Base-by-base conservation (phyloP, 2,329 filamentous ascomycete species). In the Ascochyta viciae-villosae region DNA sequence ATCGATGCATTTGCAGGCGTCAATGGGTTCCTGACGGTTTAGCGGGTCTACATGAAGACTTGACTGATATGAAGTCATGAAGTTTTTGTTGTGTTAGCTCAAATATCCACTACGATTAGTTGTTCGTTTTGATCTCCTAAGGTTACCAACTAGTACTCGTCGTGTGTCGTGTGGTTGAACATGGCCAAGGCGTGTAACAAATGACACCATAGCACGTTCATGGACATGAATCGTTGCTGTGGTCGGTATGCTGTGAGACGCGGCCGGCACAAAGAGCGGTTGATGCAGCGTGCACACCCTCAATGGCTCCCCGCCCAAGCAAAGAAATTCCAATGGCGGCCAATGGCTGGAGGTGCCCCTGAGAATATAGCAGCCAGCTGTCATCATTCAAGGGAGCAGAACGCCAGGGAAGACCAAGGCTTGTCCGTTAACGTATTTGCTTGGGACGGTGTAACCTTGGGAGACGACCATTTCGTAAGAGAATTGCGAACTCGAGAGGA, bases 391-490 rank as follows among this genome's bases (percentile, higher is more conserved):
- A 56, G 50, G 52, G 59, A 56, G 45, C 41, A 37, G 22, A 26
- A 19, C 24, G 42, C 49, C 31, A 58, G 57, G 43, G 15, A 43
- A 37, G 13, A 47, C 44, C 47, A 55, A 55, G 50, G 53, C 45
- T 58, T 54, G 48, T 42, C 43, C 31, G 33, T 56, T 45, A 52
- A 19, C 24, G 6, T 58, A 49, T 48, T 53, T 27, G 41, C 31
- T 44, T 46, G 40, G 50, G 42, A 45, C 29, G 27, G 62, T 65
- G 56, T 57, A 41, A 61, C 62, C 44, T 39, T 41, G 31, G 29
- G 6, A 54, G 29, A 47, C 42, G 24, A 24, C 35, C 48, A 57
- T 47, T 29, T 49, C 50, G 49, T 43, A 46, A 55, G 23, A 50
- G 37, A 42, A 38, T 33, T 15, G 33, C n/a, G 27, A 19, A 16